Conservation (phyloP, 2,329 filamentous ascomycete species). For the Waltergamsia citrina region DNA sequence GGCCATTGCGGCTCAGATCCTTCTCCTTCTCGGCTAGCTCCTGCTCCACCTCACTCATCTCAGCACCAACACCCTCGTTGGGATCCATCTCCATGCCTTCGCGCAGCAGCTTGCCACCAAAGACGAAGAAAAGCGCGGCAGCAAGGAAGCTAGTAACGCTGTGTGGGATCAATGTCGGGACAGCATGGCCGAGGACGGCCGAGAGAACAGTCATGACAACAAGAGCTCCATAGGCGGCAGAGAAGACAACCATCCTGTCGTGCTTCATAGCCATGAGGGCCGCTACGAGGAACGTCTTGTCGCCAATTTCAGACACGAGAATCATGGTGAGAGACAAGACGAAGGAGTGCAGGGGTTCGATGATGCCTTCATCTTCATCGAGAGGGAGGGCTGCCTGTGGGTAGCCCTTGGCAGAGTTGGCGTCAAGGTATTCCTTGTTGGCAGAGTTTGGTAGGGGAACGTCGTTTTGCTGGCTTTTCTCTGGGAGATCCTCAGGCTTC, state of each 20-base stretch:
- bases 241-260: slow-evolving; percentile 85
- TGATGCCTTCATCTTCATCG: slow-evolving; percentile 47
- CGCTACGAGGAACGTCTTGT: slow-evolving; percentile 97
- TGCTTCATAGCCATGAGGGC: slow-evolving; percentile 99
- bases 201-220: slow-evolving; percentile 93
- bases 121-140: slow-evolving; percentile 76
- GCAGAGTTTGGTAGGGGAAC: slow-evolving; percentile 55
- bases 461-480: slow-evolving; percentile 67
- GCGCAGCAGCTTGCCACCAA: slow-evolving; percentile 72
- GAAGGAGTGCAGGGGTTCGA: slow-evolving; percentile 80
- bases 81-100: slow-evolving; percentile 86
- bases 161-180: slow-evolving; percentile 83
- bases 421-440: slow-evolving; percentile 54
- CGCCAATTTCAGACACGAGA: slow-evolving; percentile 88
- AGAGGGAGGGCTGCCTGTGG: too few species aligned
- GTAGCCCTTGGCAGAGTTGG: slow-evolving; percentile 12
- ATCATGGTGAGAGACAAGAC: slow-evolving; percentile 95
- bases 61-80: slow-evolving; percentile 85
- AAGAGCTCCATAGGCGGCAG: slow-evolving; percentile 84
- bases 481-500: slow-evolving; percentile 77
- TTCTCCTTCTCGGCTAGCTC: slow-evolving; percentile 92
- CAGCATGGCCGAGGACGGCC: slow-evolving; percentile 82
- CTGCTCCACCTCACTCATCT: slow-evolving; percentile 95
- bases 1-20: slow-evolving; percentile 53
- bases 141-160: slow-evolving; percentile 84